Percentiles rank a stretch among this genome's conserved stretches.
phyloP scores from a whole-genome alignment of 2,329 filamentous ascomycete species.

The Podosphaera leucotricha region DNA sequence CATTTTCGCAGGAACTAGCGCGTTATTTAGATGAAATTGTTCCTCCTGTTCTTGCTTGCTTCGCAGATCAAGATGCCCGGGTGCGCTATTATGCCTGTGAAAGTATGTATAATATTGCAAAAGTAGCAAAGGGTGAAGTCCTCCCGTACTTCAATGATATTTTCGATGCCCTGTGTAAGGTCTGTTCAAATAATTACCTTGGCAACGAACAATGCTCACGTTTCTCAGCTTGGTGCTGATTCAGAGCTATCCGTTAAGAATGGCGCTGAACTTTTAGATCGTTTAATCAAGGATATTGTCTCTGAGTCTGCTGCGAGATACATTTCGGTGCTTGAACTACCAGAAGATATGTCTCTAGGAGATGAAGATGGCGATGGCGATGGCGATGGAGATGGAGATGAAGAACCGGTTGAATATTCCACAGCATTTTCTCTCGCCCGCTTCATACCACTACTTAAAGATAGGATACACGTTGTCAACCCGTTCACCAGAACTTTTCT shows the following conservation, averaged over 20 bases:
- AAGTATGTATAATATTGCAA: conserved; percentile 99
- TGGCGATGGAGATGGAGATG: too few species aligned
- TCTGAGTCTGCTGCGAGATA: conserved; percentile 89
- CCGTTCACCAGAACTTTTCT: conserved; percentile 88
- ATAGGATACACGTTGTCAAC: conserved; percentile 82
- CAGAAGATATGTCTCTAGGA: conserved; percentile 23
- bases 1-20: conserved; percentile 47
- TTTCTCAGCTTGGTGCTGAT: conserved; percentile 61
- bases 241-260: conserved; percentile 96
- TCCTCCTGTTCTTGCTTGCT: conserved; percentile 87
- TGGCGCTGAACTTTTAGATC: conserved; percentile 81
- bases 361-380: too few species aligned
- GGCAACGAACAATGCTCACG: conserved; percentile 2
- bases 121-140: conserved; percentile 95
- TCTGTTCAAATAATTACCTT: conserved; percentile 19
- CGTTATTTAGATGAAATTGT: conserved; percentile 85
- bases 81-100: conserved; percentile 97
- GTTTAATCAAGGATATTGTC: conserved; percentile 87
- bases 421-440: conserved; percentile 78
- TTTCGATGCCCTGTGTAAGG: conserved; percentile 92
- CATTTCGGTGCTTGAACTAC: conserved; percentile 59
- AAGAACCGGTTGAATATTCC: conserved; percentile 30
- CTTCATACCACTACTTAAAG: conserved; percentile 83
- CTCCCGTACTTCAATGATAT: conserved; percentile 95
- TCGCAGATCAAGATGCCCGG: conserved; percentile 90